A percentile compares a stretch with the other conserved stretches of the same genome.
These are phyloP conservation scores for Collybiopsis luxurians DNA, from an alignment of 768 basidiomycete genomes.

Conservation along the genomic window DNA sequence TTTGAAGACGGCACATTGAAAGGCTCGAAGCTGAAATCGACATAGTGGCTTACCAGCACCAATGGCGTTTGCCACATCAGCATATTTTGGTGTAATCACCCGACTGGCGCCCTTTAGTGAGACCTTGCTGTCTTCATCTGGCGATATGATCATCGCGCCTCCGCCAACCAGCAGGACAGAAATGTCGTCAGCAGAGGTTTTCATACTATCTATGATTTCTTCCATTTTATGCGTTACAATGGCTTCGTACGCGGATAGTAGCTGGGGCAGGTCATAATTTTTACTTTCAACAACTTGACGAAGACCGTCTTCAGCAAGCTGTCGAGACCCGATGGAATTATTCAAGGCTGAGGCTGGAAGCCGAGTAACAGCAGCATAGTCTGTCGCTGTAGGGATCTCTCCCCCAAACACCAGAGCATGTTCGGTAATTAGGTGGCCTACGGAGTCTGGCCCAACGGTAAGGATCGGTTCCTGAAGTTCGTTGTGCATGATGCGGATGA, in stretches of 20 bases:
- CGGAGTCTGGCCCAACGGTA: constrained; percentile 54
- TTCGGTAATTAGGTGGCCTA: constrained; percentile 44
- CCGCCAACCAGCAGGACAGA: constrained; percentile 59
- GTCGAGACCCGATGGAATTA: not conserved
- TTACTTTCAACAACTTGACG: constrained; percentile 23
- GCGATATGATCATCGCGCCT: constrained; percentile 53
- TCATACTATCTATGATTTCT: constrained; percentile 51
- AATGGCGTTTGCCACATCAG: constrained; percentile 53
- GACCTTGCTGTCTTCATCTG: constrained; percentile 22
- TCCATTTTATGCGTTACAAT: constrained; percentile 47
- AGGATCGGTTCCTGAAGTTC: constrained; percentile 18
- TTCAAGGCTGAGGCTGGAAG: not conserved
- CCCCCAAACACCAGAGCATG: constrained; percentile 50
- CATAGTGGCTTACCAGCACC: constrained; percentile 38
- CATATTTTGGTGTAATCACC: constrained; percentile 47
- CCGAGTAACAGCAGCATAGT: constrained; percentile 43
- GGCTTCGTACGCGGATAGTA: constrained; percentile 31
- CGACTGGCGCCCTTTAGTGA: constrained; percentile 45
- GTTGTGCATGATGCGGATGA: constrained; percentile 27
- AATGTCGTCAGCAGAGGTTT: constrained; percentile 49
- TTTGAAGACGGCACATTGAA: too few species aligned
- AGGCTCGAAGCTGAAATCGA: not conserved
- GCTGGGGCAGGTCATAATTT: constrained; percentile 8
- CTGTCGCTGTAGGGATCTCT: constrained; percentile 48
- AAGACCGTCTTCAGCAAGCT: constrained; percentile 6